Evolutionary conservation across 345 rosid genomes (phyloP).

Genomic region (Psidium friedrichsthalianum): DNA sequence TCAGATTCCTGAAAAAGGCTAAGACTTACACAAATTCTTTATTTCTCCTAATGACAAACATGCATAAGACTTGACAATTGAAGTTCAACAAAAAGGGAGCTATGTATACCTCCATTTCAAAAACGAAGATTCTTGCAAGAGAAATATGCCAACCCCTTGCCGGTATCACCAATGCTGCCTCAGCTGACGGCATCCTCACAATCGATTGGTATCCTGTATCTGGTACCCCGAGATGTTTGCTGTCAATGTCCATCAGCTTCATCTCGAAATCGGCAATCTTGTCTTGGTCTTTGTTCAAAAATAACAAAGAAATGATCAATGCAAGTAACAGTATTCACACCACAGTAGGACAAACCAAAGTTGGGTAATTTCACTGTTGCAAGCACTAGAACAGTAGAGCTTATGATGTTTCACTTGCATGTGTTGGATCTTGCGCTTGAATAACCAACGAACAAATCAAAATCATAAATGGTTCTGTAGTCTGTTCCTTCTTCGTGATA

Average conservation of each 20-base stretch:
- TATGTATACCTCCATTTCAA: too few relatives aligned
- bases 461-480: not conserved
- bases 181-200: slow-evolving; percentile 82
- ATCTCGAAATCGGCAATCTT: slow-evolving; percentile 83
- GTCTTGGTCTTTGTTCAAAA: slow-evolving; percentile 44
- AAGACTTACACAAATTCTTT: not conserved
- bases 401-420: not conserved
- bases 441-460: not conserved
- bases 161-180: slow-evolving; percentile 85
- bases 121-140: not conserved
- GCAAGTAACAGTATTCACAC: not conserved
- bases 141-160: slow-evolving; percentile 16
- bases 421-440: not conserved
- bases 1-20: not conserved
- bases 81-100: not conserved
- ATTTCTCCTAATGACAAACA: not conserved
- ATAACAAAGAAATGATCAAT: not conserved
- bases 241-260: slow-evolving; percentile 90
- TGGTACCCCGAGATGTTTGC: slow-evolving; percentile 88
- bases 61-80: not conserved
- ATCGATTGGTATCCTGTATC: slow-evolving; percentile 89
- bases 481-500: too few relatives aligned
- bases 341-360: not conserved
- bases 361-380: not conserved
- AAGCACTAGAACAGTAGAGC: not conserved